Base-by-base conservation (phyloP, 305 asterid genomes). In the Solanum aculeatissimum region DNA sequence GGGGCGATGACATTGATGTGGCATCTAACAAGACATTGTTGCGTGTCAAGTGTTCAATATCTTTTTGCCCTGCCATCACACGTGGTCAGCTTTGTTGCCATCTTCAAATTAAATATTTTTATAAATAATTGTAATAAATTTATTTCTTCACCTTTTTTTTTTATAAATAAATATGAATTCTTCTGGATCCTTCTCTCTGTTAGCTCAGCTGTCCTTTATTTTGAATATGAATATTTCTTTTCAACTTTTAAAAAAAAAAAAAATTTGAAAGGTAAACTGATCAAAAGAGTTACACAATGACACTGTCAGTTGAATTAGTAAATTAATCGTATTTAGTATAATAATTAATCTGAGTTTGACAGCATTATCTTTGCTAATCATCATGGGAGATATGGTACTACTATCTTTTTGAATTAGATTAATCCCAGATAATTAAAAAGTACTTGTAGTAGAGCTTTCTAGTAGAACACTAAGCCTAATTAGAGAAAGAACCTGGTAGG, bases 21-120 rank as follows among this genome's bases (percentile, higher is more conserved):
- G 43, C 27, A 43, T 35, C 21, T 66, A 54, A 60, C 14, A 38
- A 4, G 65, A 77, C 78, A 49, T 79, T 85, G 91, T 90, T 86
- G 91, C 87, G 88, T 88, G 75, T 84, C 85, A 75, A 71, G 79
- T 83, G 86, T 87, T 86, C 83, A 77, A 84, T 78, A 71, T 10
- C 89, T 84, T 23, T 77, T 6, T 32, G 54, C 40, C 86, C 83
- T 87, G 84, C 70, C 86, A 72, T 62, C 85, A 85, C 92, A 90
- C 89, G 87, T 90, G 89, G 86, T 87, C 89, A 87, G 49, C 78
- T 85, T 45, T 60, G 3, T 85, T 57, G 27, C 10, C 71, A 6
- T 45, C 0, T 71, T 21, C 14, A 38, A 14, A 3, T 9, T 71
- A 71, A 71, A 71, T 71, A 42, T 42, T 10, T 10, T 40, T 43